A percentile compares a stretch with the other conserved stretches of the same genome.
phyloP scores from a whole-genome alignment of 805 yeast genomes.

The Metschnikowia sp. region DNA sequence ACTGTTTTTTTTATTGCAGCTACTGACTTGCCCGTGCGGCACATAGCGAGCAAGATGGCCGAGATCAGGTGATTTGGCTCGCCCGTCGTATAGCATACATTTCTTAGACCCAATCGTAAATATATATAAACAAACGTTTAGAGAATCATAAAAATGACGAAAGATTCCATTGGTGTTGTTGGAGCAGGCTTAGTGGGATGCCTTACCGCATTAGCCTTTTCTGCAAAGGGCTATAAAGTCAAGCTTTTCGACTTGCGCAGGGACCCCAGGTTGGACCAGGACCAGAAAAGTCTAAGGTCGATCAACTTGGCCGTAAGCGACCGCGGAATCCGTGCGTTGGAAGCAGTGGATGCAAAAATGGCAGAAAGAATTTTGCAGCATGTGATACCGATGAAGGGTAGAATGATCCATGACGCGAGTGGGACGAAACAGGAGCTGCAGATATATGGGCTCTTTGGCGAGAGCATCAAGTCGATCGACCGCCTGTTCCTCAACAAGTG shows the following conservation, averaged over 20 bases:
- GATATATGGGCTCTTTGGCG: constrained; percentile 76
- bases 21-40: neutral
- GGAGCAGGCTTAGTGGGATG: constrained; percentile 95
- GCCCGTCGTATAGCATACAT: no score
- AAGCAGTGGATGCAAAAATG: constrained; percentile 57
- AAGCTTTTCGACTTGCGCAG: constrained; percentile 66
- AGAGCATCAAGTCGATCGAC: constrained; percentile 81
- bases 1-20: neutral
- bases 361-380: constrained; percentile 52
- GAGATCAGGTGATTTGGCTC: neutral
- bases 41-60: neutral
- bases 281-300: constrained; percentile 51
- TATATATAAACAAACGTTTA: no score
- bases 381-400: constrained; percentile 81
- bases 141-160: neutral
- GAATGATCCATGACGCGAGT: constrained; percentile 76
- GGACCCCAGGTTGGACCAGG: constrained; percentile 52
- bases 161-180: constrained; percentile 48
- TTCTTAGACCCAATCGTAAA: no score
- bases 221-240: constrained; percentile 68
- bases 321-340: constrained; percentile 73
- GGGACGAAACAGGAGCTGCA: constrained; percentile 65
- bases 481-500: constrained; percentile 64
- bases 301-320: constrained; percentile 87
- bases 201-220: constrained; percentile 75